Percentiles rank a stretch among this genome's conserved stretches.
These are phyloP conservation scores for Rhizophagus prolifer DNA, from an alignment of 192 early-diverging fungal species.

Conservation along the genomic window DNA sequence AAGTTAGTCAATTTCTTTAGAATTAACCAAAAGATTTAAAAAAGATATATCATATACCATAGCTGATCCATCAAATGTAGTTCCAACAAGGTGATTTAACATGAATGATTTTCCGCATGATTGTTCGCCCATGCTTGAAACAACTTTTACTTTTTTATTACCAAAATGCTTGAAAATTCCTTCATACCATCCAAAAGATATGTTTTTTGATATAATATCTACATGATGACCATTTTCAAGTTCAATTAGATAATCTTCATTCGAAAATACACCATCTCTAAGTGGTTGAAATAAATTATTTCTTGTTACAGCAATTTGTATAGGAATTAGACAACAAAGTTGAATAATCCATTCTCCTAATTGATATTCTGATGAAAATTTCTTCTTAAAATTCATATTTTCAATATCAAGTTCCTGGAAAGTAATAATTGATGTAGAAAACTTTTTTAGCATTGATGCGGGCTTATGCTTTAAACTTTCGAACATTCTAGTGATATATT, in stretches of 20 bases:
- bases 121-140: slow-evolving; percentile 32
- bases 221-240: not conserved
- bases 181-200: slow-evolving; percentile 27
- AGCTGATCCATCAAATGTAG: slow-evolving; percentile 27
- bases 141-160: slow-evolving; percentile 19
- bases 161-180: slow-evolving; percentile 29
- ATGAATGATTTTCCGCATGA: slow-evolving; percentile 28
- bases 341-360: slow-evolving; percentile 19
- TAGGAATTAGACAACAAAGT: slow-evolving; percentile 4
- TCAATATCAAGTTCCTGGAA: not conserved
- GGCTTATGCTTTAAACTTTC: not conserved
- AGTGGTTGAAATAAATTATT: slow-evolving; percentile 22
- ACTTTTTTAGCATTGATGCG: not conserved
- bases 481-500: not conserved
- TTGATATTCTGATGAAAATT: not conserved
- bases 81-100: slow-evolving; percentile 25
- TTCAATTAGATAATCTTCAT: not conserved
- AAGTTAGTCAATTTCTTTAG: not conserved
- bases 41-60: slow-evolving; percentile 1
- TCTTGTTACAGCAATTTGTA: slow-evolving; percentile 28
- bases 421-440: not conserved
- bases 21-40: not conserved
- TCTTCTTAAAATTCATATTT: not conserved
- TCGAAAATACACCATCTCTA: slow-evolving; percentile 23
- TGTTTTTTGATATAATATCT: not conserved